Conservation (phyloP, 495 filamentous ascomycete genomes). For the Podospora australis region DNA sequence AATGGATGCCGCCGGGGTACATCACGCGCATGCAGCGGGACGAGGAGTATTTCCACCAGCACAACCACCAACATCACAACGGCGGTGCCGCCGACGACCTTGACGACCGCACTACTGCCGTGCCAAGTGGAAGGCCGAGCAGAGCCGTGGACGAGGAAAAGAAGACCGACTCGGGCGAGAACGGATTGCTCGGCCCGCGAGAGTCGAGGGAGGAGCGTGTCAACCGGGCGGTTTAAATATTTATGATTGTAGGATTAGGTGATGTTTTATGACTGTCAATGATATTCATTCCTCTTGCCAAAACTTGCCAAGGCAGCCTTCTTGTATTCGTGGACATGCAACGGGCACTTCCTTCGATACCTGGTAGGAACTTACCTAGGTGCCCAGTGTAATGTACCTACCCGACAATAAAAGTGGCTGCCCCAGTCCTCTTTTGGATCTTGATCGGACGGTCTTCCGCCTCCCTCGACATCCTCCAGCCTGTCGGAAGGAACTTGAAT, state of each 20-base stretch:
- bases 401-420: too few relatives aligned
- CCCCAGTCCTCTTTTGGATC: too few relatives aligned
- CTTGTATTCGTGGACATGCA: not conserved
- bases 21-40: conserved; percentile 23
- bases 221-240: conserved; percentile 5
- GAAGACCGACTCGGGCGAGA: not conserved
- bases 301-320: not conserved
- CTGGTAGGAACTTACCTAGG: too few relatives aligned
- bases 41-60: conserved; percentile 11
- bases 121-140: conserved; percentile 14
- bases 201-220: conserved; percentile 4
- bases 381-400: too few relatives aligned
- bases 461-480: too few relatives aligned
- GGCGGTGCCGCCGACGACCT: not conserved
- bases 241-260: not conserved
- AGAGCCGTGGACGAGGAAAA: conserved; percentile 10
- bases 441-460: too few relatives aligned
- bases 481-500: too few relatives aligned
- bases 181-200: not conserved
- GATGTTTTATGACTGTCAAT: not conserved
- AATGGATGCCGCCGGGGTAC: conserved; percentile 51
- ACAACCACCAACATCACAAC: not conserved
- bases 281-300: not conserved
- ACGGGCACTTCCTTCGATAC: not conserved
- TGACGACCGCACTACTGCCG: conserved; percentile 12